Base-by-base conservation (phyloP, 805 yeast genomes). In the Candida lessepsii region DNA sequence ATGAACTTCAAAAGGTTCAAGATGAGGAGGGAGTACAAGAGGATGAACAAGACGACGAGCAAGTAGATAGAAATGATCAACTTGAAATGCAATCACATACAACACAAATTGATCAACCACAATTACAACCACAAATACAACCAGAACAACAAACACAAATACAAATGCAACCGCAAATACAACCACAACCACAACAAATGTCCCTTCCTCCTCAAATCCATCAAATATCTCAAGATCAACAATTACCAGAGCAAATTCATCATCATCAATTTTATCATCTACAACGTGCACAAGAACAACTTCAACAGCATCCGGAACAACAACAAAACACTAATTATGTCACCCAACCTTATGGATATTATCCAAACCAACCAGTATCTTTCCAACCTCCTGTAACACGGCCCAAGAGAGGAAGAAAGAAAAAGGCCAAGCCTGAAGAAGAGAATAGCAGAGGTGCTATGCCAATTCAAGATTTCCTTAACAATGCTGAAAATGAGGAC, bases 381-480 rank as follows among this genome's bases (percentile, higher is more conserved):
- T 23, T 9, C 11, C 26, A 9, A 23, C 26, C 26, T 11, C 26
- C 26, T 11, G 7, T 20, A 18, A 16, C 19, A 13, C 18, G 13
- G 14, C 9, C 21, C 11, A 34, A 18, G 18, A 15, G 29, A n/a
- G 13, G 21, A 15, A 34, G 21, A 23, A 33, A 20, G 16, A 15
- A 5, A 6, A 33, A 20, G 11, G 10, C 17, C 4, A 8, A 14
- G 17, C 17, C 31, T 23, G 29, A 10, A 16, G 25, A 30, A 13
- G 31, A 15, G 11, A n/a, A 28, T 11, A 24, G 27, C 13, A 29
- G 33, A 18, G 35, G 35, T 7, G 26, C 16, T 5, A 11, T 32
- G n/a, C 35, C 35, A 4, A 32, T 32, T 9, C 35, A 32, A 11
- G 35, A 32, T 21, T 32, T 32, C 14, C 27, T 32, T 32, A 32